phyloP scores from a whole-genome alignment of 2,329 filamentous ascomycete genomes.

The Cyclaneusma minus region DNA sequence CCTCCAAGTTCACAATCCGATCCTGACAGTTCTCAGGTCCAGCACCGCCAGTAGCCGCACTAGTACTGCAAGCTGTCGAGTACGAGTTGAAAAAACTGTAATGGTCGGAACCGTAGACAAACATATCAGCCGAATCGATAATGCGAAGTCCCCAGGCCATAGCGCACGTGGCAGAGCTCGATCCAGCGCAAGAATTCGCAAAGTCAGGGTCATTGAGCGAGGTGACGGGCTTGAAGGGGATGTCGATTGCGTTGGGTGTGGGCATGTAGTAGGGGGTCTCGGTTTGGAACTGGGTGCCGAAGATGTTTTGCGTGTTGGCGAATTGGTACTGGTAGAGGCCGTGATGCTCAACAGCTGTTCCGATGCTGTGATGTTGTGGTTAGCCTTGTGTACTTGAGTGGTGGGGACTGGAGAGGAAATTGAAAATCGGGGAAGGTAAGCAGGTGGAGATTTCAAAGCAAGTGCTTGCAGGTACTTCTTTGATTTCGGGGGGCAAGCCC shows the following conservation, averaged over 20 bases:
- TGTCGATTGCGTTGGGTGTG: conserved; percentile 40
- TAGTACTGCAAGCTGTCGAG: conserved; percentile 20
- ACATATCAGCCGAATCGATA: conserved; percentile 29
- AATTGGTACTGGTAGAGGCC: conserved; percentile 57
- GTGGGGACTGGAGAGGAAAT: too few relatives aligned
- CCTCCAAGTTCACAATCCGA: conserved; percentile 11
- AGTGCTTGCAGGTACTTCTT: too few relatives aligned
- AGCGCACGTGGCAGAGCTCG: conserved; percentile 25
- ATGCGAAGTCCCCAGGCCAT: conserved; percentile 53
- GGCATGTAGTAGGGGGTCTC: conserved; percentile 61
- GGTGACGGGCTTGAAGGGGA: conserved; percentile 41
- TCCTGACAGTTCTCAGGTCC: conserved; percentile 10
- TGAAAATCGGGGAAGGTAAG: too few relatives aligned
- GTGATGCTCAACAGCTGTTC: conserved; percentile 49
- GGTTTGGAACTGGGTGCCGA: conserved; percentile 49
- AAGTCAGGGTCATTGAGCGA: conserved; percentile 35
- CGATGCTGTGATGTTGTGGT: too few relatives aligned
- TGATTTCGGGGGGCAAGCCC: too few relatives aligned
- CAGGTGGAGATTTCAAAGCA: too few relatives aligned
- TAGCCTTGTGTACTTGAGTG: too few relatives aligned
- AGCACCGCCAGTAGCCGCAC: conserved; percentile 5
- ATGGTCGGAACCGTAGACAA: conserved; percentile 35
- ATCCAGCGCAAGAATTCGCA: conserved; percentile 22
- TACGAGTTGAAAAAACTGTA: conserved; percentile 48
- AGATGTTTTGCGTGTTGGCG: conserved; percentile 40